These are phyloP conservation scores for Teunomyces aglyptinius DNA, from an alignment of 805 yeast species.

Conservation along the genomic window DNA sequence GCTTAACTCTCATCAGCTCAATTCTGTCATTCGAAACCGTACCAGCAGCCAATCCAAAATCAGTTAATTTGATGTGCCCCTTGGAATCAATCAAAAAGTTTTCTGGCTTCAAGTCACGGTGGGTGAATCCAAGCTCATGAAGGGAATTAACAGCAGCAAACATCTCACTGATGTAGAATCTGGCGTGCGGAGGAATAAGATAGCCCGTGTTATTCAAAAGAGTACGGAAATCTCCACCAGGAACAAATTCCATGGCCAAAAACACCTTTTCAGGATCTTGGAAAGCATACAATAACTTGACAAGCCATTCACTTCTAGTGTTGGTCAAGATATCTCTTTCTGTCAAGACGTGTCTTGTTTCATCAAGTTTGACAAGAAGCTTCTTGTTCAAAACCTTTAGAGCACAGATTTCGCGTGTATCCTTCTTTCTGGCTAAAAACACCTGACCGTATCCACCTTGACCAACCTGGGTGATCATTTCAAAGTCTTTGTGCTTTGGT, in stretches of 20 bases:
- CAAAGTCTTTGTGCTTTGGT: slow-evolving; percentile 93
- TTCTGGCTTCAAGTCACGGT: slow-evolving; percentile 95
- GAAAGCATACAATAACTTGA: slow-evolving; percentile 88
- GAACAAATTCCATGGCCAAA: slow-evolving; percentile 98
- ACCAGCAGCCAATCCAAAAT: slow-evolving; percentile 97
- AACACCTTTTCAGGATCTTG: slow-evolving; percentile 89
- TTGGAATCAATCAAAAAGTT: slow-evolving; percentile 84
- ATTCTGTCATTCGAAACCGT: slow-evolving; percentile 89
- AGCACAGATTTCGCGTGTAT: slow-evolving; percentile 94
- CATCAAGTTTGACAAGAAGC: slow-evolving; percentile 83
- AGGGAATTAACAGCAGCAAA: slow-evolving; percentile 90
- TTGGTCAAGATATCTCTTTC: slow-evolving; percentile 97
- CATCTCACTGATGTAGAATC: slow-evolving; percentile 95
- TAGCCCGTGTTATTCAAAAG: slow-evolving; percentile 89
- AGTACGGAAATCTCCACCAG: slow-evolving; percentile 98
- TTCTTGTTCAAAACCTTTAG: slow-evolving; percentile 87
- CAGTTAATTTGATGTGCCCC: slow-evolving; percentile 92
- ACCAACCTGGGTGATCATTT: slow-evolving; percentile 96
- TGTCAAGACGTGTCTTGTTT: slow-evolving; percentile 91
- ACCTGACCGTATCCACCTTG: slow-evolving; percentile 99
- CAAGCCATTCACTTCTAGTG: slow-evolving; percentile 94
- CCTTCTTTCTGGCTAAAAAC: slow-evolving; percentile 90
- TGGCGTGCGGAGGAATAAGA: slow-evolving; percentile 89
- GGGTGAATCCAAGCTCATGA: slow-evolving; percentile 94
- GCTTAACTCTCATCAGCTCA: slow-evolving; percentile 80